These are phyloP conservation scores for Mrakia hoshinonis DNA, from an alignment of 768 basidiomycete species.

Conservation along the genomic window DNA sequence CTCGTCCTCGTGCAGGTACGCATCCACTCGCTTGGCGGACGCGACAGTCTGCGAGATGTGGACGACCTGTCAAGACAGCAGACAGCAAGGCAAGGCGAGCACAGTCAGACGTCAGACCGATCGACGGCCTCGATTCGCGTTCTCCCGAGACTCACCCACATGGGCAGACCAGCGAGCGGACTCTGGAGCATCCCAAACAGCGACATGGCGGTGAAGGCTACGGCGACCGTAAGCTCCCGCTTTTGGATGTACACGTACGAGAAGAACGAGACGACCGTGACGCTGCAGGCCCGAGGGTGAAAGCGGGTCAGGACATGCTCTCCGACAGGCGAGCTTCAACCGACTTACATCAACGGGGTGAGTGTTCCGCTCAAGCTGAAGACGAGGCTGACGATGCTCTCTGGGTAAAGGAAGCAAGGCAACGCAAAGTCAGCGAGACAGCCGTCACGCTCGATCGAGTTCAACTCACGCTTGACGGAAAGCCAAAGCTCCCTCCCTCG, in stretches of 20 bases:
- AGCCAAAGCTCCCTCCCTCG: conserved; percentile 54
- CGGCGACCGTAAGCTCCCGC: conserved; percentile 64
- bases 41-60: conserved; percentile 62
- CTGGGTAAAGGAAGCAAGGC: conserved; percentile 39
- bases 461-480: neutral
- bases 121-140: neutral
- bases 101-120: neutral
- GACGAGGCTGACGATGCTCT: conserved; percentile 61
- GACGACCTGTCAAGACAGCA: conserved; percentile 48
- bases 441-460: neutral
- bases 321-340: no score
- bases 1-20: conserved; percentile 61
- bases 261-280: conserved; percentile 72
- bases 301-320: neutral
- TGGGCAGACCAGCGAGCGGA: no score
- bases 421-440: conserved; percentile 28
- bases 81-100: conserved; percentile 41
- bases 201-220: conserved; percentile 84
- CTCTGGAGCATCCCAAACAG: conserved; percentile 72
- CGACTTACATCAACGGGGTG: conserved; percentile 51
- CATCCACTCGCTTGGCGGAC: conserved; percentile 58
- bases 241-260: conserved; percentile 53
- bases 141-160: neutral
- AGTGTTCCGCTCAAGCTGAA: conserved; percentile 64
- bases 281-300: conserved; percentile 38